Evolutionary conservation across 2,329 filamentous ascomycete genomes (phyloP).

Genomic region (Apiospora kogelbergensis): DNA sequence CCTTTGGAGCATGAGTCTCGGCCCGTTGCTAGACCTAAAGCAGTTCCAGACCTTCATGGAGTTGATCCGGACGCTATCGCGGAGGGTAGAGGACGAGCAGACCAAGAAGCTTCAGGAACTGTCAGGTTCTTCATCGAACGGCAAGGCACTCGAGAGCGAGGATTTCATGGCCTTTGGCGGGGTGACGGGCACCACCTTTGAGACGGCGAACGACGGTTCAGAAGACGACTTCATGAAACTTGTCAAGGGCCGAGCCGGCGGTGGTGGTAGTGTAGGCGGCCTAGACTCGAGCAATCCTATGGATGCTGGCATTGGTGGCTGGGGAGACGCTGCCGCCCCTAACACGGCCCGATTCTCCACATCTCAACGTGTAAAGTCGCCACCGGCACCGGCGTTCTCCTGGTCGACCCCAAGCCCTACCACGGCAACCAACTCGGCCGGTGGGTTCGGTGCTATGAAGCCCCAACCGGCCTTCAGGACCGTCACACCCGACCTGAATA

Average conservation of each 20-base stretch:
- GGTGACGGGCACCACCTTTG: conserved; percentile 60
- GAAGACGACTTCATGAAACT: conserved; percentile 84
- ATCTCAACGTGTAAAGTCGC: conserved; percentile 34
- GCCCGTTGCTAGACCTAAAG: conserved; percentile 80
- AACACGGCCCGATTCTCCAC: conserved; percentile 29
- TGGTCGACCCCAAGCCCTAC: conserved; percentile 61
- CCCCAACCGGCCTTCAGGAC: conserved; percentile 51
- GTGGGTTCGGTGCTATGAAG: conserved; percentile 35
- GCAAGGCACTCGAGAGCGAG: conserved; percentile 51
- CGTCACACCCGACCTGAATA: conserved; percentile 57
- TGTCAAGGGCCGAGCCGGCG: conserved; percentile 70
- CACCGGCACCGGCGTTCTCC: conserved; percentile 54
- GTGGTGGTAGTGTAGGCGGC: conserved; percentile 19
- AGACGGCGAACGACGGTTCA: conserved; percentile 49
- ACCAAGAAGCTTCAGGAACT: conserved; percentile 85
- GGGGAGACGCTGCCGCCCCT: conserved; percentile 41
- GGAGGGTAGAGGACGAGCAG: conserved; percentile 84
- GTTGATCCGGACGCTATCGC: conserved; percentile 78
- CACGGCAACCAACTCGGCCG: conserved; percentile 23
- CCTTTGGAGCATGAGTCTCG: conserved; percentile 88
- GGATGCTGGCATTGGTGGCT: conserved; percentile 36
- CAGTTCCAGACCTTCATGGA: conserved; percentile 92
- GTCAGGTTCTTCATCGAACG: conserved; percentile 56
- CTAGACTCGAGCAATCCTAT: conserved; percentile 36
- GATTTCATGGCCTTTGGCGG: conserved; percentile 73